phyloP scores from a whole-genome alignment of 345 rosid species.

The Geranium brycei region DNA sequence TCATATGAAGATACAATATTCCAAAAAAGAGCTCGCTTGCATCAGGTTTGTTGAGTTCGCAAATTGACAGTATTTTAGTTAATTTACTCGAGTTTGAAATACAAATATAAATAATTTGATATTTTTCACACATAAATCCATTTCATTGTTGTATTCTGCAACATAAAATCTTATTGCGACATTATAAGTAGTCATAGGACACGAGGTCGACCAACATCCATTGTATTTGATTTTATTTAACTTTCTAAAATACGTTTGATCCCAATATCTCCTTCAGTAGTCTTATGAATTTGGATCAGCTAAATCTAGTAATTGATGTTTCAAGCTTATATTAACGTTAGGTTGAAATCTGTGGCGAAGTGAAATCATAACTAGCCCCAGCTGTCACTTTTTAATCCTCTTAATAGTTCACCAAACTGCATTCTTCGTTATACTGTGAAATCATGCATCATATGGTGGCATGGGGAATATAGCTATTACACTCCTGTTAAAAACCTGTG shows the following conservation, averaged over 20 bases:
- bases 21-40: conserved; percentile 61
- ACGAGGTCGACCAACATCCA: no score
- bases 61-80: no score
- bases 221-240: no score
- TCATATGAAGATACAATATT: conserved; percentile 71
- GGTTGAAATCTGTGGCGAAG: neutral
- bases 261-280: neutral
- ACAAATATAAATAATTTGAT: neutral
- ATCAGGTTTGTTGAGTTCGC: conserved; percentile 32
- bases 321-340: no score
- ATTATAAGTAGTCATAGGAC: no score
- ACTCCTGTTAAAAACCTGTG: no score
- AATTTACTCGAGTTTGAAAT: neutral
- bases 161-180: neutral
- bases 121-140: no score
- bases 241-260: no score
- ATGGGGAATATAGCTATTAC: no score
- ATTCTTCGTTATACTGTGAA: no score
- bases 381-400: neutral
- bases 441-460: no score
- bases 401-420: no score
- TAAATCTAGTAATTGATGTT: neutral
- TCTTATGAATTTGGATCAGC: neutral
- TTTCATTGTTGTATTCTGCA: neutral
- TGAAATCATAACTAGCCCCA: neutral